Evolutionary conservation across 2,329 filamentous ascomycete genomes (phyloP).

Genomic region (Cylindrodendrum hubeiense): DNA sequence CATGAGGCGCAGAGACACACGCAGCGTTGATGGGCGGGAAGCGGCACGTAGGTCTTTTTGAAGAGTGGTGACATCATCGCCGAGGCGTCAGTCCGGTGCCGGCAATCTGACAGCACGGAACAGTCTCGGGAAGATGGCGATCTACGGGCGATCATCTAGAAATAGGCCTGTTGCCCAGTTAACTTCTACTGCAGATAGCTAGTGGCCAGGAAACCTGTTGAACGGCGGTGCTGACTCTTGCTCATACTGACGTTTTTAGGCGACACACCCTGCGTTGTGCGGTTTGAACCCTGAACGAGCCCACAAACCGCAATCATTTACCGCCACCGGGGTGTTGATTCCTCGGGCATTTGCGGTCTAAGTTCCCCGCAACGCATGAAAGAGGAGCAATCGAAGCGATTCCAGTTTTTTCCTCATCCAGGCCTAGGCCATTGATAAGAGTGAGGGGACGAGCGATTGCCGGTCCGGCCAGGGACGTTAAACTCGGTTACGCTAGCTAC

Average conservation of each 20-base stretch:
- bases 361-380: not conserved
- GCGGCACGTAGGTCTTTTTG: not conserved
- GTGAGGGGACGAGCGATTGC: not conserved
- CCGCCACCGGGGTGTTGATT: not conserved
- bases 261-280: not conserved
- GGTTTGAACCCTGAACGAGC: not conserved
- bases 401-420: not conserved
- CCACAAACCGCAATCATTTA: not conserved
- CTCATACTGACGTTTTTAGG: not conserved
- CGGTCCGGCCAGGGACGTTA: not conserved
- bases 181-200: not conserved
- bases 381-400: not conserved
- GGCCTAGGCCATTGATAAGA: not conserved
- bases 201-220: too few relatives aligned
- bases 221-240: not conserved
- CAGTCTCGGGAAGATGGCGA: not conserved
- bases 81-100: not conserved
- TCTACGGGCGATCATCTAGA: not conserved
- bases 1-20: not conserved
- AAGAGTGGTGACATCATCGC: slow-evolving; percentile 1
- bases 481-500: not conserved
- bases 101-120: not conserved
- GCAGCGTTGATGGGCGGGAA: not conserved
- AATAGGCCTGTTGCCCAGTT: not conserved
- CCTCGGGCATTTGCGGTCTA: not conserved